Base-by-base conservation (phyloP, 371 early-diverging fungal genomes). In the Choanephora cucurbitarum region DNA sequence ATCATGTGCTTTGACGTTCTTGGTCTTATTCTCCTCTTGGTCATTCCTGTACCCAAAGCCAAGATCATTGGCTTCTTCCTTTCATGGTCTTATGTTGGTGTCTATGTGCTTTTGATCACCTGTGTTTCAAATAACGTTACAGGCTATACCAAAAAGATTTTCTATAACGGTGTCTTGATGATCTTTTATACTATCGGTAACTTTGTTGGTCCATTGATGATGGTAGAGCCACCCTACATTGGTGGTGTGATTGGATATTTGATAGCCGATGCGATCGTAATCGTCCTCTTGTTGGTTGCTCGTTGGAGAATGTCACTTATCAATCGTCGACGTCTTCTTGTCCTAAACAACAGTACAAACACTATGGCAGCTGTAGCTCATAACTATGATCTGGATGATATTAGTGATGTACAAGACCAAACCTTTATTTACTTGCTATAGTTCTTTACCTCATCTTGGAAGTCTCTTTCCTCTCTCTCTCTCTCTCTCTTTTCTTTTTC, bases 371-470 rank as follows among this genome's bases (percentile, higher is more conserved):
- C 49, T 31, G 41, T 45, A 37, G 40, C 46, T 23, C 44, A 58
- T 32, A 23, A 58, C 23, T 62, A 64, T 52, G 54, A 60, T 5
- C 63, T 66, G 15, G 69, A 67, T 18, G 76, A 75, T 55, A 45
- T 72, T 15, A 72, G 69, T 21, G 76, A 75, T 57, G 58, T 43
- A n/a, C 63, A 75, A 52, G 76, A 72, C 45, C 67, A 64, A 44
- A 67, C 59, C 28, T 75, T 75, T 58, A 56, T 64, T 19, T 75
- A 75, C 39, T 50, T 66, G 6, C 51, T 68, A n/a, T 75, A 65
- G 58, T 17, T n/a, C n/a, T n/a, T n/a, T n/a, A n/a, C 28, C 28
- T 28, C 28, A 44, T 33, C 23, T 28, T 28, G 14, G 9, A 13
- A 37, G 39, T 37, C 15, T 37, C 15, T 15, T 15, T 15, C 39